phyloP scores from a whole-genome alignment of 768 basidiomycete genomes.

The Neoboletus brunneissimus region DNA sequence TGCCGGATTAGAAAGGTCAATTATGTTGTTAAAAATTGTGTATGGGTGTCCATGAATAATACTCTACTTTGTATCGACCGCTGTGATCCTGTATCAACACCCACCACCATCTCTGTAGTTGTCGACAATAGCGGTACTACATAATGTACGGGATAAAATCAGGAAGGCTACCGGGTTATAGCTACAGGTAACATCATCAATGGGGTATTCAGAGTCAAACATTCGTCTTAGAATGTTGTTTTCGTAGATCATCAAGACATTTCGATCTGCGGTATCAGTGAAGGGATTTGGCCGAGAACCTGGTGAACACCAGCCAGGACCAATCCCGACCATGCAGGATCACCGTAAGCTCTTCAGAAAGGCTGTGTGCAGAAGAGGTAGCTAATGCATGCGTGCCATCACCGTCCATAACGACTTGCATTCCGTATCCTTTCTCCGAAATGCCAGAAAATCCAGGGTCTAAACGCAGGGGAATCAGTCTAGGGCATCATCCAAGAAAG shows the following conservation, averaged over 20 bases:
- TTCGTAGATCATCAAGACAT: neutral
- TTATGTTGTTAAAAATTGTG: neutral
- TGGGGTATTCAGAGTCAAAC: neutral
- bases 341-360: neutral
- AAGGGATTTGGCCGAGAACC: neutral
- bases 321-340: neutral
- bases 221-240: too few species aligned
- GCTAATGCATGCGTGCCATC: neutral
- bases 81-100: neutral
- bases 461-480: constrained; percentile 37
- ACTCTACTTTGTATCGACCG: neutral
- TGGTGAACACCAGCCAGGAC: neutral
- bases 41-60: neutral
- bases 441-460: constrained; percentile 43
- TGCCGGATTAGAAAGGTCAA: neutral
- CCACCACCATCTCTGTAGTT: too few species aligned
- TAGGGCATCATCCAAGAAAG: neutral
- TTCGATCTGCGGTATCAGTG: too few species aligned
- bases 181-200: neutral
- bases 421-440: constrained; percentile 50
- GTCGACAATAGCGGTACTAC: too few species aligned
- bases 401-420: constrained; percentile 42
- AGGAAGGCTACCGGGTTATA: neutral
- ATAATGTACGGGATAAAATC: too few species aligned
- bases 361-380: neutral